phyloP scores from a whole-genome alignment of 257 asterid species.

The Gardenia jasminoides region DNA sequence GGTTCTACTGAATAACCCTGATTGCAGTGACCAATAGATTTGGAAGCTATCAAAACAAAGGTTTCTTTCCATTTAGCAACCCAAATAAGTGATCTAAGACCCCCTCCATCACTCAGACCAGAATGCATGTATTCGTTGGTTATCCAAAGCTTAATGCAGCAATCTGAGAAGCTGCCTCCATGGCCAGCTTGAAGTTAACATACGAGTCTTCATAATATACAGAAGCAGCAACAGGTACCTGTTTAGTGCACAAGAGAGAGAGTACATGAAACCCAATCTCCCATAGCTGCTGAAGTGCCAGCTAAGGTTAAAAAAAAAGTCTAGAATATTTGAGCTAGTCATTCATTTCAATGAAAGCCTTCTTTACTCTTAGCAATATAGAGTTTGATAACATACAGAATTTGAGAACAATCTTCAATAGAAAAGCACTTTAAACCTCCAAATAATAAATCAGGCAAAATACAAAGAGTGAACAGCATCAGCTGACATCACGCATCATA shows the following conservation, averaged over 20 bases:
- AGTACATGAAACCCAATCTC: not conserved
- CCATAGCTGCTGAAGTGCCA: not conserved
- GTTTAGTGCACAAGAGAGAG: slow-evolving; percentile 5
- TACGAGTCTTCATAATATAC: slow-evolving; percentile 90
- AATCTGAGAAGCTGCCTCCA: slow-evolving; percentile 74
- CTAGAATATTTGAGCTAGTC: not conserved
- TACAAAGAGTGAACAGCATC: not conserved
- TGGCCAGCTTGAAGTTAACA: slow-evolving; percentile 79
- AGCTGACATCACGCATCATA: no score
- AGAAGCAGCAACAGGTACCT: slow-evolving; percentile 98
- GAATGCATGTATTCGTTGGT: slow-evolving; percentile 97
- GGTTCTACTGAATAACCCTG: not conserved
- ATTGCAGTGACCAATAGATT: not conserved
- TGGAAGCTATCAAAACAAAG: slow-evolving; percentile 46
- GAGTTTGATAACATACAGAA: no score
- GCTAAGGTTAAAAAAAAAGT: not conserved
- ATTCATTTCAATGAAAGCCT: not conserved
- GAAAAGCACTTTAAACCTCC: not conserved
- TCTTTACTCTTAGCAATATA: no score
- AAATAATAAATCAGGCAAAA: not conserved
- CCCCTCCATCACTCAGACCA: slow-evolving; percentile 83
- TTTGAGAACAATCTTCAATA: not conserved
- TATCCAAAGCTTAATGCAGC: slow-evolving; percentile 81
- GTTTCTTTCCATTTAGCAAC: slow-evolving; percentile 85
- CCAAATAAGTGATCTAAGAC: slow-evolving; percentile 76